phyloP scores from a whole-genome alignment of 2,329 filamentous ascomycete species.

The Xylaria digitata region DNA sequence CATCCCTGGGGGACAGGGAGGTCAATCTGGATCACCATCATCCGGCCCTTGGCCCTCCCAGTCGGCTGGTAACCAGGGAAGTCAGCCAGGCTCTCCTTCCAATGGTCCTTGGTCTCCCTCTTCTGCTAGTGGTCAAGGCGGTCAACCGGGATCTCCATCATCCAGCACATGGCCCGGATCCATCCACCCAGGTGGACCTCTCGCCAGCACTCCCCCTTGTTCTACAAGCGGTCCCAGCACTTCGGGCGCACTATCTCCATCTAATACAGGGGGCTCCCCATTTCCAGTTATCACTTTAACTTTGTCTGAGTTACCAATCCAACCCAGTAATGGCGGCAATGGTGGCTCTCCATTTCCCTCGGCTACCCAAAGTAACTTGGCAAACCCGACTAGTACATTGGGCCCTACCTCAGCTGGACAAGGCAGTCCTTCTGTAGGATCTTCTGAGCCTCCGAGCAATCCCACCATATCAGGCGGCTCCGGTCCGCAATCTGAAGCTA shows the following conservation, averaged over 20 bases:
- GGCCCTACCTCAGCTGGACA: conserved; percentile 38
- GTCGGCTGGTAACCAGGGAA: conserved; percentile 15
- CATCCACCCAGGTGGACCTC: conserved; percentile 25
- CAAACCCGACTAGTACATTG: conserved; percentile 31
- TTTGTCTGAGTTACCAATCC: conserved; percentile 35
- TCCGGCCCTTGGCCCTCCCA: conserved; percentile 23
- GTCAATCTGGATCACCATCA: conserved; percentile 24
- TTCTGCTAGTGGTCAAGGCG: conserved; percentile 21
- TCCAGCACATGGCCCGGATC: conserved; percentile 32
- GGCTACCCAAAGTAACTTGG: conserved; percentile 24
- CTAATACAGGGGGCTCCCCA: conserved; percentile 37
- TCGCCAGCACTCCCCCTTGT: conserved; percentile 24
- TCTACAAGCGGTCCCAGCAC: conserved; percentile 6
- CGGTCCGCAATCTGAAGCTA: conserved; percentile 27
- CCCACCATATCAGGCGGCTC: conserved; percentile 22
- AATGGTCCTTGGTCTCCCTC: conserved; percentile 30
- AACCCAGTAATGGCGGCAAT: conserved; percentile 23
- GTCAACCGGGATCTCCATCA: conserved; percentile 34
- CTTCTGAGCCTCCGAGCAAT: conserved; percentile 31
- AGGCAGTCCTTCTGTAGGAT: conserved; percentile 32
- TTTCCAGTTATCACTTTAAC: conserved; percentile 45
- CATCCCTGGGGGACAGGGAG: conserved; percentile 34
- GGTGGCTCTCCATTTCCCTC: conserved; percentile 24
- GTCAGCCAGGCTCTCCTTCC: conserved; percentile 22
- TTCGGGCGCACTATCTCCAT: conserved; percentile 16